Conservation (phyloP, 345 rosid species). For the Nephelium lappaceum region DNA sequence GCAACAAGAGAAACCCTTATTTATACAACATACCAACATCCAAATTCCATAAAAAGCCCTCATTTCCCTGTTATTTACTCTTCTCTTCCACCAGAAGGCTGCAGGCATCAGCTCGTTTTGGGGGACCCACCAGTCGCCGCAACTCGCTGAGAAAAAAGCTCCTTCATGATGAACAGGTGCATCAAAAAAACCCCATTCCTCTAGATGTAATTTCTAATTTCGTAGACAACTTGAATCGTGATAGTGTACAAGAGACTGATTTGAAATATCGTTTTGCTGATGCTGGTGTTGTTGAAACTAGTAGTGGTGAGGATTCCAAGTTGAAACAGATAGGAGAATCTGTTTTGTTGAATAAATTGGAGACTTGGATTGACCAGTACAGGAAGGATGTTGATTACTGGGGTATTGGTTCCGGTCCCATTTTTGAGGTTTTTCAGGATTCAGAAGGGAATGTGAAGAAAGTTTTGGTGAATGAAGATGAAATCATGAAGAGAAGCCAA, state of each 20-base stretch:
- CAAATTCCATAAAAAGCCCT: slow-evolving; percentile 26
- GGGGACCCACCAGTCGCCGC: slow-evolving; percentile 54
- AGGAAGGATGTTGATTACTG: slow-evolving; percentile 66
- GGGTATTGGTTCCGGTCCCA: slow-evolving; percentile 73
- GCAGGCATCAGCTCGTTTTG: slow-evolving; percentile 58
- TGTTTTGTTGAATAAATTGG: slow-evolving; percentile 52
- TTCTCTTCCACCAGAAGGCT: slow-evolving; percentile 18
- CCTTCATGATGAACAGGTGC: slow-evolving; percentile 53
- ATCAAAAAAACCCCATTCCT: slow-evolving; percentile 34
- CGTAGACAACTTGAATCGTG: slow-evolving; percentile 24
- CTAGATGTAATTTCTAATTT: slow-evolving; percentile 22
- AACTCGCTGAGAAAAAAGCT: slow-evolving; percentile 76
- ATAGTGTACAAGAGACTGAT: slow-evolving; percentile 20
- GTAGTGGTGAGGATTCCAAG: slow-evolving; percentile 31
- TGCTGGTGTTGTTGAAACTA: slow-evolving; percentile 23
- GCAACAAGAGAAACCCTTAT: slow-evolving; percentile 25
- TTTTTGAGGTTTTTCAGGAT: slow-evolving; percentile 65
- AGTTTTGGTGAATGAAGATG: slow-evolving; percentile 61
- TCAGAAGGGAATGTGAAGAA: slow-evolving; percentile 55
- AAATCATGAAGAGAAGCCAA: slow-evolving; percentile 49
- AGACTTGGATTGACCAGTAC: slow-evolving; percentile 66
- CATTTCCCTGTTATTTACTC: slow-evolving; percentile 25
- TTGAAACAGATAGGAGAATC: slow-evolving; percentile 43
- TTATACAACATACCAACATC: slow-evolving; percentile 27
- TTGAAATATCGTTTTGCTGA: slow-evolving; percentile 16